Evolutionary conservation across 139 green algal genomes (phyloP), one percentile per base, ranked within the genome.

Genomic region (Marvania coccoides): DNA sequence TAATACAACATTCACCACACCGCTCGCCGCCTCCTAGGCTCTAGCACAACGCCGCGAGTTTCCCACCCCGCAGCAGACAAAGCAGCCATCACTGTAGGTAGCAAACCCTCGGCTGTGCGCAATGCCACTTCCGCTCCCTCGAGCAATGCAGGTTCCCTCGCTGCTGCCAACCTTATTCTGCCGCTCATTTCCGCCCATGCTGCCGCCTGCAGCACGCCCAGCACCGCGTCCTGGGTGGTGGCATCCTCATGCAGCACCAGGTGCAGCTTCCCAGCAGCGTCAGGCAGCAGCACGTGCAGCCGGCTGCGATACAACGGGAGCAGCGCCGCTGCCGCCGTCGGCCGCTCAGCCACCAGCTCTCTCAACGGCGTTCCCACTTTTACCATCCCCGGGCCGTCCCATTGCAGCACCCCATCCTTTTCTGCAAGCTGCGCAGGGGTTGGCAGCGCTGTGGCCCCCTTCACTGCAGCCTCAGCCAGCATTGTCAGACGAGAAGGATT

Each of bases 401-500:
- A n/a, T 10, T 65, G 55, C 28, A 58, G 57, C 6, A 72, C 28
- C 0, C 77, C 74, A 57, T 89, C 83, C 30, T 58, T 30, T 0
- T 58, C 13, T 1, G 72, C 69, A 9, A 89, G 73, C 58, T 79
- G 53, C 19, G 75, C 61, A 15, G 83, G 83, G 38, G 65, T 79
- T 31, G 81, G 81, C 31, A 87, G 54, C 71, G 63, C 23, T n/a
- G 36, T 5, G 73, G 71, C 54, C 61, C 77, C 42, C 19, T 28
- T 19, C 42, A 51, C 42, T 19, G 19, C 42, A 6, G 51, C 42
- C 39, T 70, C 76, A 0, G 62, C 37, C 3, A 86, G 71, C 55
- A 86, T 60, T 70, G 85, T 76, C 35, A 89, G 66, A 2, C 83
- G 69, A 1, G 75, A 84, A 26, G 67, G 66, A 67, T 88, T 90